Evolutionary conservation across 768 basidiomycete species (phyloP).

Genomic region (Boletus rufocinnamomeus): DNA sequence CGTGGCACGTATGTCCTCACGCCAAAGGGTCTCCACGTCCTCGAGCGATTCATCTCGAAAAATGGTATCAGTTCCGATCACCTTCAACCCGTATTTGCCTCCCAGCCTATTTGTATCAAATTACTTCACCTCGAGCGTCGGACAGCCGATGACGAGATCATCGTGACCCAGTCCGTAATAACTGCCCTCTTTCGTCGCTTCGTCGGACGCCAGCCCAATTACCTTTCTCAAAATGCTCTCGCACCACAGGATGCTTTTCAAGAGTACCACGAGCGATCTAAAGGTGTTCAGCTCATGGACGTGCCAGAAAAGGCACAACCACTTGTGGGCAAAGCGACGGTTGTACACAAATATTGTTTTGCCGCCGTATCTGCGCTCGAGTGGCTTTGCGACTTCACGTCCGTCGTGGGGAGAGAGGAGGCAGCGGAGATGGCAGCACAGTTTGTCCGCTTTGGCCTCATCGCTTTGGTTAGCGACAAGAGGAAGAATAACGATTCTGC

Average conservation of each 20-base stretch:
- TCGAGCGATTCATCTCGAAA: slow-evolving; percentile 99
- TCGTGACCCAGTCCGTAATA: slow-evolving; percentile 91
- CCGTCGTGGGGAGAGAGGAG: slow-evolving; percentile 93
- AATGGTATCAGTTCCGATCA: slow-evolving; percentile 97
- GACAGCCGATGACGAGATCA: slow-evolving; percentile 93
- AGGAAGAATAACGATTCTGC: slow-evolving; percentile 90
- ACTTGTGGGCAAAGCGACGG: slow-evolving; percentile 45
- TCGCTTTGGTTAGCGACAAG: slow-evolving; percentile 87
- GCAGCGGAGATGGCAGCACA: slow-evolving; percentile 98
- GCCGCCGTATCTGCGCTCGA: slow-evolving; percentile 85
- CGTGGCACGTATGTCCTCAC: slow-evolving; percentile 95
- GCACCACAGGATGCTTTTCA: slow-evolving; percentile 61
- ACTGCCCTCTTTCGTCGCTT: slow-evolving; percentile 96
- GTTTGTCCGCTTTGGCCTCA: slow-evolving; percentile 93
- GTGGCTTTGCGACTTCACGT: slow-evolving; percentile 98
- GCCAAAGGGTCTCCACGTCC: slow-evolving; percentile 96
- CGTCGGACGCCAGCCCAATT: slow-evolving; percentile 84
- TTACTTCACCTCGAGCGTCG: slow-evolving; percentile 95
- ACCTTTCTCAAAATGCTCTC: slow-evolving; percentile 48
- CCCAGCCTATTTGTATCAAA: slow-evolving; percentile 97
- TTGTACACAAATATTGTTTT: slow-evolving; percentile 72
- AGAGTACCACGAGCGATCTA: slow-evolving; percentile 78
- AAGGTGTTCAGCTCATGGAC: slow-evolving; percentile 71
- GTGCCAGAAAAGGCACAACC: slow-evolving; percentile 66
- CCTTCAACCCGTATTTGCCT: slow-evolving; percentile 83